Base-by-base conservation (phyloP, 179 eudicot genomes). In the Silene vulgaris region DNA sequence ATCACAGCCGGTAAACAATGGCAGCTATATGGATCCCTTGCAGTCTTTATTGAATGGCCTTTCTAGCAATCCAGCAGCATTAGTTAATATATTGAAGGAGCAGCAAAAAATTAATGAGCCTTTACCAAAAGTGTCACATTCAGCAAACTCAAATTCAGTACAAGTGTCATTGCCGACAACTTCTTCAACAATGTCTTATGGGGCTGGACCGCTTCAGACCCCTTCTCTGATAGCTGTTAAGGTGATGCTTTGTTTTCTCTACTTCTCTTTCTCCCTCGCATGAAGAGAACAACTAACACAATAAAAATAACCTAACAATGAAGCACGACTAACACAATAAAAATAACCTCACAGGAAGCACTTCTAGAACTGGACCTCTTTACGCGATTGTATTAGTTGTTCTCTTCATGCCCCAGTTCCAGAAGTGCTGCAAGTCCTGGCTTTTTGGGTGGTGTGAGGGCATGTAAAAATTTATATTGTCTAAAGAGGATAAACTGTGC, bases 1-100 rank as follows among this genome's bases (percentile, higher is more conserved):
- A 77, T 72, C 82, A 70, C 85, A 79, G 43, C 45, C 84, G 6
- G 81, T 78, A 60, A 69, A 63, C 74, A 78, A 66, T 77, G 67
- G 78, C 68, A 80, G 67, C 80, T 57, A 86, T 21, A 32, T 89
- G 8, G 57, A 84, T 65, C 84, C 97, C 37, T 80, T 93, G 84
- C 90, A 88, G 30, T 88, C 98, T 75, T 71, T 96, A 45, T 77
- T 96, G 83, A 93, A 86, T 75, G 90, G 85, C 77, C 83, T 90
- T 65, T 86, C 89, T 64, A 88, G 85, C 69, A 90, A 92, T 84
- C 91, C 97, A 68, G 72, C 88, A 13, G 82, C 85, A 65, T 93
- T 84, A 91, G 84, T 86, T 80, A 87, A 84, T 83, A 67, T 89
- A 70, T 77, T 96, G 9, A 89, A 87, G 82, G 97, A 88, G 81